Evolutionary conservation across 495 filamentous ascomycete genomes (phyloP), one percentile per base, ranked within the genome.

Genomic region (Echria macrotheca): DNA sequence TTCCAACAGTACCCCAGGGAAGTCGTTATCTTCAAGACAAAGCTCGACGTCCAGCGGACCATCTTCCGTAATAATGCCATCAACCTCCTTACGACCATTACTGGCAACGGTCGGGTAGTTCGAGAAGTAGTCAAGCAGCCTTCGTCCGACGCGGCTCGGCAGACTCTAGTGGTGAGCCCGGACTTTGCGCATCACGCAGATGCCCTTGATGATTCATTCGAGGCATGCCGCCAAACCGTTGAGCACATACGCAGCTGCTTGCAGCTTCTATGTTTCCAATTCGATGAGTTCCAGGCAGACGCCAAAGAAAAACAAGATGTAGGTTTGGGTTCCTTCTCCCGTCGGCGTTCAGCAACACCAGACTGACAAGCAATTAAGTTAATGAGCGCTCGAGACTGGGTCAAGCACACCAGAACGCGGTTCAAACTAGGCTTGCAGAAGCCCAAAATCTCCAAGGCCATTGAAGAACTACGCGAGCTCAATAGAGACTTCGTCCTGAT

Each of bases 1-100:
- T 37, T 48, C 6, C 7, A 23, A 19, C 41, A 44, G 3, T 21
- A 48, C 32, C 32, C 45, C n/a, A 37, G 32, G 17, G 45, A 38
- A 23, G 21, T 28, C 31, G 17, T 48, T 15, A 48, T 21, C 7
- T 17, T 47, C 11, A 10, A 48, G 31, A 11, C 45, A 33, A 48
- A 38, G 21, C 14, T 48, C 6, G 19, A 12, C 10, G 15, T 19
- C 8, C 45, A 48, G 32, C 12, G 21, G 22, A 25, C 45, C 12
- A 48, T 48, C 12, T 48, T 48, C 21, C 19, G 45, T 1, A 37
- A 48, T 21, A 48, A 22, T 7, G 31, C 45, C 9, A 38, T 37
- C 45, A 37, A 48, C 32, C 23, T 48, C 3, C 32, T 48, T 8
- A 18, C 32, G 1, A 33, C 22, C n/a, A 48, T 48, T 3, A 48